These are phyloP conservation scores for Thoreauomyces humboldtii DNA, from an alignment of 192 early-diverging fungal species.

Conservation along the genomic window DNA sequence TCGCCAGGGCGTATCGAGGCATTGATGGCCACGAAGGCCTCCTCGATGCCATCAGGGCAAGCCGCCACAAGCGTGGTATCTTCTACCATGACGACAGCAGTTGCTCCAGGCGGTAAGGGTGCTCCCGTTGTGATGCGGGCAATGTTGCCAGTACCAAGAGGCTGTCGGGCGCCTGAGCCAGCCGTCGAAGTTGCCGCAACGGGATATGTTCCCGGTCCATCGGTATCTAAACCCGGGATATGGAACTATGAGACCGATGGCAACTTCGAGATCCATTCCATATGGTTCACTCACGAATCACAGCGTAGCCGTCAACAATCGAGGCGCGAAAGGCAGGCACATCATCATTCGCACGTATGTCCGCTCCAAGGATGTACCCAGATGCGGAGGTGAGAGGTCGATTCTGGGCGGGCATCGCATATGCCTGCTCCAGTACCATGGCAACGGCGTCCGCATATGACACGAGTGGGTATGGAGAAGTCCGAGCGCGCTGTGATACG, in stretches of 20 bases:
- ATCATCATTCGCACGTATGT: slow-evolving; percentile 66
- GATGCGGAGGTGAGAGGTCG: slow-evolving; percentile 49
- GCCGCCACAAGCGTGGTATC: slow-evolving; percentile 71
- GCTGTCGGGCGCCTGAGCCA: slow-evolving; percentile 42
- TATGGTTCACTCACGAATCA: slow-evolving; percentile 67
- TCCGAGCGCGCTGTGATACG: slow-evolving; percentile 66
- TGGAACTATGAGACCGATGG: background rate
- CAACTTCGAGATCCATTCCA: background rate
- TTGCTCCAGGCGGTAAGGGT: slow-evolving; percentile 74
- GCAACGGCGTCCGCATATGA: slow-evolving; percentile 64
- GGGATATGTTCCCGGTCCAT: slow-evolving; percentile 77
- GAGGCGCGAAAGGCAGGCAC: slow-evolving; percentile 87
- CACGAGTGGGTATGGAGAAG: slow-evolving; percentile 83
- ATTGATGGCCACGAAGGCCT: slow-evolving; percentile 53
- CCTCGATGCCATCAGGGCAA: slow-evolving; percentile 54
- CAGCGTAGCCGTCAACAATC: slow-evolving; percentile 93
- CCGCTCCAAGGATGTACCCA: slow-evolving; percentile 71
- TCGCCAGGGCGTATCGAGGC: slow-evolving; percentile 38
- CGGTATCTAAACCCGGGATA: slow-evolving; percentile 43
- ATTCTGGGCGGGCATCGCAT: slow-evolving; percentile 31
- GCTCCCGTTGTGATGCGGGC: slow-evolving; percentile 82
- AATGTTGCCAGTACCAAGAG: slow-evolving; percentile 51
- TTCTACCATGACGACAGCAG: slow-evolving; percentile 96
- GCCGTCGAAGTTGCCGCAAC: slow-evolving; percentile 65
- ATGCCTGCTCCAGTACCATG: slow-evolving; percentile 46